phyloP scores from a whole-genome alignment of 768 basidiomycete species.

The Boletus pseudo-olivaceus region DNA sequence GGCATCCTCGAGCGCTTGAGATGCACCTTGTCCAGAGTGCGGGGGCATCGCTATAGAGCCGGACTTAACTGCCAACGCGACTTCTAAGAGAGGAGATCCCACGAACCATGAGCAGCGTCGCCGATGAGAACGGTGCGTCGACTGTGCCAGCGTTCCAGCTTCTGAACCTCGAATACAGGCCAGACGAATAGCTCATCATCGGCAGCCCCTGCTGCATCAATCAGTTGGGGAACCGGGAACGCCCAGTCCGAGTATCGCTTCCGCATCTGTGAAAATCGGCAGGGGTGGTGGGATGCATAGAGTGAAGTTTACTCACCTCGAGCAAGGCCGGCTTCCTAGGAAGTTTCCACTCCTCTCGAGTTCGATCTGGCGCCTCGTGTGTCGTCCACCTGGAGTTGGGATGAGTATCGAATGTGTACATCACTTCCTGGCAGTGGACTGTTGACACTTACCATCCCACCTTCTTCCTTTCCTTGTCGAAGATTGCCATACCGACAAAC shows the following conservation, averaged over 20 bases:
- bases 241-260: conserved; percentile 26
- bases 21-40: conserved; percentile 31
- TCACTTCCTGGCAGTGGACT: background rate
- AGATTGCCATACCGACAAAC: conserved; percentile 26
- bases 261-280: conserved; percentile 15
- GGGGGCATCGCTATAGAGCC: conserved; percentile 28
- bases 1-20: conserved; percentile 30
- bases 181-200: conserved; percentile 21
- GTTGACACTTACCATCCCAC: conserved; percentile 22
- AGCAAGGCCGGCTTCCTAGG: conserved; percentile 18
- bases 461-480: conserved; percentile 24
- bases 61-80: background rate
- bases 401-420: background rate
- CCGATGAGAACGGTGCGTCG: conserved; percentile 27
- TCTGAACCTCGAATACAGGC: conserved; percentile 27
- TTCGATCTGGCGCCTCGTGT: conserved; percentile 24
- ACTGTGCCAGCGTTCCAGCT: conserved; percentile 24
- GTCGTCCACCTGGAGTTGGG: conserved; percentile 26
- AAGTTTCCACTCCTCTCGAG: conserved; percentile 29
- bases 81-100: background rate
- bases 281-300: background rate
- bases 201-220: conserved; percentile 18
- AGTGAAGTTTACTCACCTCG: conserved; percentile 9
- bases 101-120: conserved; percentile 32
- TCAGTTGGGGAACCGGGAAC: conserved; percentile 28